Evolutionary conservation across 2,329 filamentous ascomycete species (phyloP), one percentile per base, ranked within the genome.

Genomic region (Berkeleyomyces basicola): DNA sequence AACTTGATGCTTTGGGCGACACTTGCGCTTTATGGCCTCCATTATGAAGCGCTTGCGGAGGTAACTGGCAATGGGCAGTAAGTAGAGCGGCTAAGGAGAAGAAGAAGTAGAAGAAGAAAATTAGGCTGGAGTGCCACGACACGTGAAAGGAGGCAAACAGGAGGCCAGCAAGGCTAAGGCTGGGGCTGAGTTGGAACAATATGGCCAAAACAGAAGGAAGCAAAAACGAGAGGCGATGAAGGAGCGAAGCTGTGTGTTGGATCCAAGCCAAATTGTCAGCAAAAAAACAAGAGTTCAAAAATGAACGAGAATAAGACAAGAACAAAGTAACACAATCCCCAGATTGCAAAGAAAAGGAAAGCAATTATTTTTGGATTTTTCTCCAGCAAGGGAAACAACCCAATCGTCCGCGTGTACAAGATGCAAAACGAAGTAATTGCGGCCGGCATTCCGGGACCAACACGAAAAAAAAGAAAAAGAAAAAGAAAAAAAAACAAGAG

Each of bases 1-100:
- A 68, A 96, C 88, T 80, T 97, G 92, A 76, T 99, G 93, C 78
- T 96, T 97, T 37, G 93, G 92, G 65, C 92, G 89, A 74, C 82
- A 85, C 74, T 79, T 83, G 70, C 85, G 79, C 74, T 82, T 78
- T 66, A 86, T 78, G 70, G 82, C 78, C 71, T 86, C 79, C 83
- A 86, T 86, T 65, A 69, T 70, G 40, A 39, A n/a, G 31, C n/a
- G 72, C 7, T 66, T 68, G 68, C 63, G 66, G 68, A 53, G 51
- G 62, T 33, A 51, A 62, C 44, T 46, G 37, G 62, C 37, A 36
- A 58, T 53, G 53, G 5, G 55, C 39, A 51, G 40, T 43, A 23
- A n/a, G n/a, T 47, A 49, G 33, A 14, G 49, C 44, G 43, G 57
- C 49, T 31, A 51, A 23, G 51, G 31, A 16, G 44, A 55, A 16